Conservation (phyloP, 257 asterid genomes). For the Ehretia macrophylla region DNA sequence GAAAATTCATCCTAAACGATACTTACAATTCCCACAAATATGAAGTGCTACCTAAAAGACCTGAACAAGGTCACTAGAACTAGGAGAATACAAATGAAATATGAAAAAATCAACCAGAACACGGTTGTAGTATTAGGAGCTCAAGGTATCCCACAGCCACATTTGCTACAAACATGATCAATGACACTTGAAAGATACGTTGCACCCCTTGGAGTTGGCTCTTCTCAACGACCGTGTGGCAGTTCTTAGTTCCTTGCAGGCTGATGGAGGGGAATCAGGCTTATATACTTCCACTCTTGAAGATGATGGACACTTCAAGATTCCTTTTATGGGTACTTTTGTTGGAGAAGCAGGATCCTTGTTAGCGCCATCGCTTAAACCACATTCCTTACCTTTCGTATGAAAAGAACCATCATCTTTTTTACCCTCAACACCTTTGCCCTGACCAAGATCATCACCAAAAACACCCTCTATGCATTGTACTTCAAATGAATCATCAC, state of each 20-base stretch:
- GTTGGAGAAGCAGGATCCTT: conserved; percentile 7
- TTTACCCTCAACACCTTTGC: neutral
- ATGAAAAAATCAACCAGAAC: neutral
- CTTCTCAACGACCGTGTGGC: conserved; percentile 27
- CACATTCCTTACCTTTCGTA: conserved; percentile 5
- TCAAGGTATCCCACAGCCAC: neutral
- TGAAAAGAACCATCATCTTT: neutral
- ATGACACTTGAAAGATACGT: conserved; percentile 45
- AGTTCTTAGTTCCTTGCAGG: conserved; percentile 6
- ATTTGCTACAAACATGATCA: conserved; percentile 8
- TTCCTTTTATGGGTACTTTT: conserved; percentile 51
- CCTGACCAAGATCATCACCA: neutral
- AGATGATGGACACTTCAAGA: conserved; percentile 49
- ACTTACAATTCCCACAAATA: neutral
- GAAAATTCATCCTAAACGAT: neutral
- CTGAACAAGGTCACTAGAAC: conserved; percentile 3
- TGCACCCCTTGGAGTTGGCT: conserved; percentile 71
- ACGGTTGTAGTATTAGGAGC: neutral
- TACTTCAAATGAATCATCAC: conserved; percentile 16
- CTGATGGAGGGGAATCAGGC: conserved; percentile 19
- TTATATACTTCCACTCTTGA: conserved; percentile 16
- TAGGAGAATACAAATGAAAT: neutral
- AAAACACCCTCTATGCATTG: conserved; percentile 15
- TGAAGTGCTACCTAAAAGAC: conserved; percentile 15
- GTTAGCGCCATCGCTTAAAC: conserved; percentile 20